Evolutionary conservation across 768 basidiomycete species (phyloP), one percentile per base, ranked within the genome.

Genomic region (Leccinellum rugosiceps): DNA sequence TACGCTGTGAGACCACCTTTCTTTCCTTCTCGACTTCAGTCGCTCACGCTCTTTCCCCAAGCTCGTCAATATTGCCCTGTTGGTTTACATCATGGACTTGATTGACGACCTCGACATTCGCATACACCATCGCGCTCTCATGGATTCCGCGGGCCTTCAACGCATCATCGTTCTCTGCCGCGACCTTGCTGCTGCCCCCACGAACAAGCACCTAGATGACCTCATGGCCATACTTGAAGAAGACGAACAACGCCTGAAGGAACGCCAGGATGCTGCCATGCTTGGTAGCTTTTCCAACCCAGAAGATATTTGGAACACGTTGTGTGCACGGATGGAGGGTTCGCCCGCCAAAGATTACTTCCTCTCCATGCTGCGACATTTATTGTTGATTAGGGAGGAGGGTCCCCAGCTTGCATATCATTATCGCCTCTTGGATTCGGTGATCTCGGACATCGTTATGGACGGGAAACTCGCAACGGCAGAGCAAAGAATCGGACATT

Each of bases 311-410:
- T 96, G 90, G 76, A 84, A 87, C 53, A 89, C 90, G 3, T 79
- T 99, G 48, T 81, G 82, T 60, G 75, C 83, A n/a, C 87, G 83
- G 69, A 86, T 88, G n/a, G 79, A 85, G 58, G 87, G 88, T 44
- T 85, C 89, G 14, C 84, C 83, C 57, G 94, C 94, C 6, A 79
- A 81, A 63, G 86, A 90, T 60, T 87, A 95, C 69, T 90, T 99
- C 70, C 76, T 95, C 43, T 92, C 92, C n/a, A 89, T 94, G 72
- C 83, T 98, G 82, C 93, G 94, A 68, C 94, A 98, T 73, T 72
- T 99, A 56, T 79, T 98, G 19, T 83, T 98, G 62, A 90, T 98
- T 62, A 84, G 89, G 53, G 90, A 92, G 64, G 92, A 98, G 63
- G 92, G 88, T 6, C 87, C 88, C 34, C 79, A 86, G 26, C 83